Evolutionary conservation across 805 yeast genomes (phyloP).

Genomic region (Babjeviella inositovora): DNA sequence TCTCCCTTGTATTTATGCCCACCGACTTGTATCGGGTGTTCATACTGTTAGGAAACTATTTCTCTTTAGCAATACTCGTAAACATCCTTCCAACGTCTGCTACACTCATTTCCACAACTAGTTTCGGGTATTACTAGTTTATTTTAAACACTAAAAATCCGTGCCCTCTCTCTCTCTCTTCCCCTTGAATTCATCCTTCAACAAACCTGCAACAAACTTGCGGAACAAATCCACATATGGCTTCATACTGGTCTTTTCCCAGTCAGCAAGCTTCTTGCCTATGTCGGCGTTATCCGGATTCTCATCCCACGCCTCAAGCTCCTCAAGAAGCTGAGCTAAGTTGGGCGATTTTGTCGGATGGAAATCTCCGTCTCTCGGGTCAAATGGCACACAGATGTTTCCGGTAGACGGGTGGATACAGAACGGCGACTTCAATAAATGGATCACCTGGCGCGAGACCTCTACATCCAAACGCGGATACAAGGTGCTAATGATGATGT

Average conservation of each 20-base stretch:
- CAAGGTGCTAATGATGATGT: constrained; percentile 60
- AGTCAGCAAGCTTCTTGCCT: constrained; percentile 18
- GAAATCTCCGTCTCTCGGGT: constrained; percentile 35
- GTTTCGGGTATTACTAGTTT: no score
- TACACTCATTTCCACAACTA: no score
- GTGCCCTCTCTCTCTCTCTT: constrained; percentile 16
- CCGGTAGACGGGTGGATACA: constrained; percentile 96
- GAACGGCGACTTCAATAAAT: constrained; percentile 89
- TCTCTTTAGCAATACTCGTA: no score
- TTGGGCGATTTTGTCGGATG: constrained; percentile 75
- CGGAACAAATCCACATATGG: constrained; percentile 58
- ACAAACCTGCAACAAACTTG: constrained; percentile 38
- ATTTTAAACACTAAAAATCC: no score
- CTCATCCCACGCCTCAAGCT: constrained; percentile 35
- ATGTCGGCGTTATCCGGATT: constrained; percentile 7
- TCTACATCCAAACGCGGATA: constrained; percentile 91
- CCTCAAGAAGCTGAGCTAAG: constrained; percentile 42
- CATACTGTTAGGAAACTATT: no score
- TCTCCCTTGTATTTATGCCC: no score
- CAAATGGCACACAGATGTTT: constrained; percentile 83
- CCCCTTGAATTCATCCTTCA: constrained; percentile 33
- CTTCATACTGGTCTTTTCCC: constrained; percentile 52
- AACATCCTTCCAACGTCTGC: no score
- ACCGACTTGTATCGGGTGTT: no score
- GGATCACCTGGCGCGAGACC: constrained; percentile 80